A percentile compares a stretch with the other conserved stretches of the same genome.
Evolutionary conservation across 164 flowering plant species (phyloP).

Genomic region (Macadamia tetraphylla): DNA sequence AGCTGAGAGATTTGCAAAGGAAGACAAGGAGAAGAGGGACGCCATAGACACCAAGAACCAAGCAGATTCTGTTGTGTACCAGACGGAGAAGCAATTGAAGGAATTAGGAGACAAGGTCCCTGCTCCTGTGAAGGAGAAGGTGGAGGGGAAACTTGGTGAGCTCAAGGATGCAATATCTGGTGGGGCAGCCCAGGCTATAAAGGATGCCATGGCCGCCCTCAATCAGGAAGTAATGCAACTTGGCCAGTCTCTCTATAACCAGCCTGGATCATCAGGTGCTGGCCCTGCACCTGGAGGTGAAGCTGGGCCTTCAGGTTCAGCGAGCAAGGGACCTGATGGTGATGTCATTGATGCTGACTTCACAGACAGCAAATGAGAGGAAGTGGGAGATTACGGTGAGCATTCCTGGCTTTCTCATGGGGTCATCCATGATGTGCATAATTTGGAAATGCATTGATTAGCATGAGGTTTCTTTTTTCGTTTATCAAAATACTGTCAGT

Average conservation of each 20-base stretch:
- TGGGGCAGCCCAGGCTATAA: conserved; percentile 57
- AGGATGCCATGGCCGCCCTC: conserved; percentile 68
- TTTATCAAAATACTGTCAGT: too few relatives aligned
- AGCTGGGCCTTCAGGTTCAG: conserved; percentile 30
- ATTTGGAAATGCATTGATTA: too few relatives aligned
- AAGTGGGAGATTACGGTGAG: neutral
- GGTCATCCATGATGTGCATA: too few relatives aligned
- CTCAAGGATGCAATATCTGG: conserved; percentile 62
- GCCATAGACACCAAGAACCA: conserved; percentile 82
- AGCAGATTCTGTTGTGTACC: conserved; percentile 70
- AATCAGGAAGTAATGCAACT: conserved; percentile 83
- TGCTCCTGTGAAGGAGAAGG: conserved; percentile 60
- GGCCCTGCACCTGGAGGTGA: conserved; percentile 46
- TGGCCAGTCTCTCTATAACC: conserved; percentile 71
- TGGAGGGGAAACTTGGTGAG: conserved; percentile 54
- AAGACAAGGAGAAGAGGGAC: conserved; percentile 80
- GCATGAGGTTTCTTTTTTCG: too few relatives aligned
- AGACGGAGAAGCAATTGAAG: conserved; percentile 75
- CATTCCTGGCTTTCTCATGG: neutral
- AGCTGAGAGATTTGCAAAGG: conserved; percentile 66
- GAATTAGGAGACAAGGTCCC: conserved; percentile 80
- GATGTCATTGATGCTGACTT: conserved; percentile 58
- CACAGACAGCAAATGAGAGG: neutral
- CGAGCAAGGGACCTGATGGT: conserved; percentile 45
- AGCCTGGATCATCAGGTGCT: conserved; percentile 51